Evolutionary conservation across 768 basidiomycete species (phyloP), one percentile per base, ranked within the genome.

Genomic region (Lactarius hengduanensis): DNA sequence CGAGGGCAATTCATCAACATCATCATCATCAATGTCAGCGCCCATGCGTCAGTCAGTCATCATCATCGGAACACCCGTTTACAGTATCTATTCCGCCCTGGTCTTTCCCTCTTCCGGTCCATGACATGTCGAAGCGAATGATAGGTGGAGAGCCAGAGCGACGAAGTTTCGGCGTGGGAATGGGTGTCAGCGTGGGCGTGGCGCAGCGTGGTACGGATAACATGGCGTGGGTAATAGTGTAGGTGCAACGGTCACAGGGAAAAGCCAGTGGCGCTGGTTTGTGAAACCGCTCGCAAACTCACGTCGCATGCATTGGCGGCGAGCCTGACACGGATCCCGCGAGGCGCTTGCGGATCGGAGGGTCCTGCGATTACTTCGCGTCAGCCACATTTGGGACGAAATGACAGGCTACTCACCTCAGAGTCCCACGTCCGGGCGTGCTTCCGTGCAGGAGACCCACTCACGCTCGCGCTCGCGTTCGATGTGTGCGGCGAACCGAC

Each of bases 391-490:
- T n/a, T 2, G 22, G 13, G 11, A 26, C 6, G 50, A 26, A 53
- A 53, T 53, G 26, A 13, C 26, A 26, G 11, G 47, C 10, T 15
- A 26, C 59, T 61, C 59, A 66, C 70, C 41, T 66, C 68, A 7
- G 56, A 34, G 47, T 71, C 70, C 70, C 70, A 71, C 4, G 62
- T 56, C 20, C 70, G 70, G 1, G 67, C 62, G 26, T 71, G 70
- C 50, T 71, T 71, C 11, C 70, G 68, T 6, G 59, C 68, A 6
- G 68, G 64, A 5, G 70, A 60, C 58, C 63, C 69, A 10, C 67
- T 41, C 2, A 45, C 54, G 43, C 63, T 65, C 16, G 38, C 56
- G 28, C 69, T 70, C 1, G 68, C 58, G 32, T 63, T 70, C 16
- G 69, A 63, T 7, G 67, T 65, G 26, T 62, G 69, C 28, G 69